phyloP scores from a whole-genome alignment of 2,329 filamentous ascomycete species.

The Cytospora piceae region DNA sequence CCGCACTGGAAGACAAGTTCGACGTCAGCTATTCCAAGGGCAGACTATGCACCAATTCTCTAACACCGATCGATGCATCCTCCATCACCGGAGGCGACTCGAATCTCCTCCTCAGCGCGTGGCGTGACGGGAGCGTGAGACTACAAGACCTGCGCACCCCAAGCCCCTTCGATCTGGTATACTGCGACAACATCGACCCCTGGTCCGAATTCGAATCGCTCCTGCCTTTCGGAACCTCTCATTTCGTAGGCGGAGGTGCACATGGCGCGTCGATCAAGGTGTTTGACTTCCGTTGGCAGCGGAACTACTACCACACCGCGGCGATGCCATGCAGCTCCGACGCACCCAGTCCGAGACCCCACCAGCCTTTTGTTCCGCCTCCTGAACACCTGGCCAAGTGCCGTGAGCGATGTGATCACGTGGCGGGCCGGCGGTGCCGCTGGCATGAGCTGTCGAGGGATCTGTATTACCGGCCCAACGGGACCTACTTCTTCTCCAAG shows the following conservation, averaged over 20 bases:
- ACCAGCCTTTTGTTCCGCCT: conserved; percentile 37
- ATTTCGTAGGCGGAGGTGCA: conserved; percentile 55
- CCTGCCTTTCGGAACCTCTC: conserved; percentile 53
- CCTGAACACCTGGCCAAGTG: conserved; percentile 21
- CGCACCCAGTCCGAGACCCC: conserved; percentile 43
- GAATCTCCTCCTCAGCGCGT: conserved; percentile 53
- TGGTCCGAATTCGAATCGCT: conserved; percentile 51
- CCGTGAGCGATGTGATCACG: conserved; percentile 42
- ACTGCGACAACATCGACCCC: conserved; percentile 57
- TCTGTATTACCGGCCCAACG: conserved; percentile 54
- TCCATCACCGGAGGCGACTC: conserved; percentile 40
- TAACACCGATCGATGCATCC: conserved; percentile 48
- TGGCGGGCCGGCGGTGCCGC: conserved; percentile 43
- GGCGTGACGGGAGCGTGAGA: conserved; percentile 55
- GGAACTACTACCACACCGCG: conserved; percentile 52
- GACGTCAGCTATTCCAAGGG: conserved; percentile 33
- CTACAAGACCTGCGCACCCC: conserved; percentile 56
- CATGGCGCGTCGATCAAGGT: conserved; percentile 49
- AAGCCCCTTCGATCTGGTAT: conserved; percentile 50
- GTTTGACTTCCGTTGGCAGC: conserved; percentile 59
- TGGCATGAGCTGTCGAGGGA: conserved; percentile 52
- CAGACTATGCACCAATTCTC: conserved; percentile 43
- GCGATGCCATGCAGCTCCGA: conserved; percentile 49
- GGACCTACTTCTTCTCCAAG: conserved; percentile 49
- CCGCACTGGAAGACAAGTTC: conserved; percentile 35